Evolutionary conservation across 176 grass and related monocot genomes (phyloP), one percentile per base, ranked within the genome.

Genomic region (Paspalum notatum): DNA sequence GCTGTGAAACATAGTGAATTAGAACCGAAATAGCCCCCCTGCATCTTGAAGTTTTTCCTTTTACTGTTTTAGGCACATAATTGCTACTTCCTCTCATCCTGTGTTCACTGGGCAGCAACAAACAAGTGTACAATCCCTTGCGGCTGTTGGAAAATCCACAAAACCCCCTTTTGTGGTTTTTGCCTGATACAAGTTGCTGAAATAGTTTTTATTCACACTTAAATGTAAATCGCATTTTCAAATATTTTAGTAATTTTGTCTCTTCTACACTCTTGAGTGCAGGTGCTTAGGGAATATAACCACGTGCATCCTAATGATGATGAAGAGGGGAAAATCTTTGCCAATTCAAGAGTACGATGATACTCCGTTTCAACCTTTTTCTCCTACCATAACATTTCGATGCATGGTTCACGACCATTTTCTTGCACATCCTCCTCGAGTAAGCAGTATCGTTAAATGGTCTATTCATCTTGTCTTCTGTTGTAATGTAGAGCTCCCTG

Each of bases 251-350:
- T 49, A 42, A 75, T 10, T 54, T 65, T 68, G 21, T 62, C 52
- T 77, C 54, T 73, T 83, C 5, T 68, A 66, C 53, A 62, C 70
- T 77, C 67, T 62, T 77, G 25, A 46, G 12, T 79, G 38, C 81
- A 99, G 92, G 83, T 99, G 71, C 85, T 99, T 89, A 83, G 93
- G 63, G 96, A 99, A 82, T 99, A 95, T 84, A 99, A 93, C 58
- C 96, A 99, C 47, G 96, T 99, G 48, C 94, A 99, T 89, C 96
- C 96, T 61, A 86, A 95, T 83, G 90, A 99, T 76, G 92, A 99
- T 15, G 90, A 95, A 32, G 96, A 95, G 26, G 96, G 96, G 38
- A 99, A 99, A 80, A 90, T 99, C 64, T 95, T 95, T 86, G 84
- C 88, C n/a, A 95, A 88, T 90, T 95, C 96, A 86, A 99, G 96